A percentile compares a stretch with the other conserved stretches of the same genome.
phyloP scores from a whole-genome alignment of 2,329 filamentous ascomycete species.

The Diaporthe destruens region DNA sequence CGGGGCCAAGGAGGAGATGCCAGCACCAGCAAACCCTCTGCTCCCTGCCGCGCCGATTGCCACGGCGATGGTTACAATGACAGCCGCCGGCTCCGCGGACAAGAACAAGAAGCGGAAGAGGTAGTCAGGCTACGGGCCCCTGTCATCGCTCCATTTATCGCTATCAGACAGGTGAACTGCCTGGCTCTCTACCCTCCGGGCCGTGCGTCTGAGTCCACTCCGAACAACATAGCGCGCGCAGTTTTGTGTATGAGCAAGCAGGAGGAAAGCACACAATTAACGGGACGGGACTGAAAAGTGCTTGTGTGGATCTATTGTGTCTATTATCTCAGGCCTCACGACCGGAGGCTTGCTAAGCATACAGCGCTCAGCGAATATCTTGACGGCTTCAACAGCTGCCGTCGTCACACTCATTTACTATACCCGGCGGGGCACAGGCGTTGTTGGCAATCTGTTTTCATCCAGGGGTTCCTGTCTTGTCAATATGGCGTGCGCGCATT shows the following conservation, averaged over 20 bases:
- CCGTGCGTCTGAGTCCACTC: not conserved
- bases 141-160: not conserved
- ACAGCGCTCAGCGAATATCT: constrained; percentile 15
- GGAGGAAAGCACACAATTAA: not conserved
- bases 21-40: constrained; percentile 49
- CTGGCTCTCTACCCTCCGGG: not conserved
- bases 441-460: constrained; percentile 39
- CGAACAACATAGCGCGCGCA: not conserved
- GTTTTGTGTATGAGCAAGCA: not conserved
- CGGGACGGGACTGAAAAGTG: constrained; percentile 12
- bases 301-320: constrained; percentile 24
- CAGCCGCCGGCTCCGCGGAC: constrained; percentile 58
- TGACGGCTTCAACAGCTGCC: constrained; percentile 38
- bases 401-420: constrained; percentile 40
- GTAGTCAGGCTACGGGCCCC: constrained; percentile 49
- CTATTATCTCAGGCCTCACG: constrained; percentile 15
- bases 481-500: constrained; percentile 38
- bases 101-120: constrained; percentile 75
- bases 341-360: constrained; percentile 15
- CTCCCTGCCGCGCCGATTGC: constrained; percentile 52
- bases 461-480: constrained; percentile 30
- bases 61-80: constrained; percentile 56
- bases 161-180: not conserved
- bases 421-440: constrained; percentile 37
- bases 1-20: constrained; percentile 64